Evolutionary conservation across 805 yeast genomes (phyloP), one percentile per base, ranked within the genome.

Genomic region (Candida mattraensis): DNA sequence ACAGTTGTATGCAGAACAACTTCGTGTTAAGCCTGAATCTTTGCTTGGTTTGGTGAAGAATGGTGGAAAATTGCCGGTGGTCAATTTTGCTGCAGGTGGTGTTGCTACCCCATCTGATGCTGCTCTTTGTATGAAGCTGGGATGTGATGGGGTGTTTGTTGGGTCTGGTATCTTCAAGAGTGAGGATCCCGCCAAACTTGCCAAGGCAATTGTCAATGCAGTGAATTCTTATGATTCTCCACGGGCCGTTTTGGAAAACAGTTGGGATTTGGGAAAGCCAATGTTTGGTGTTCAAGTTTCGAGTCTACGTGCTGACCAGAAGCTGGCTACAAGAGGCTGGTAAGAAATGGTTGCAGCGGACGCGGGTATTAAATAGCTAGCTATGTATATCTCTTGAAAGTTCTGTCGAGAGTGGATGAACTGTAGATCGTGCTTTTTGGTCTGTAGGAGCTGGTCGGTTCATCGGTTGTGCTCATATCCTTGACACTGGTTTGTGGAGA

Each of bases 101-200:
- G 82, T 84, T 33, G 93, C 94, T 7, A 82, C 94, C 9, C 94
- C 94, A 21, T 80, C 89, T 7, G 94, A 84, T 60, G 94, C 94
- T 17, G 93, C 93, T 14, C 63, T 85, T 45, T 78, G 86, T 60
- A 84, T 85, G 87, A 83, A 80, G 54, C 62, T 80, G 43, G 87
- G 87, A n/a, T 78, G 83, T 51, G 87, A 81, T 54, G 87, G 87
- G 43, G 83, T 81, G 19, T 81, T 81, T 50, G 87, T 80, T 18
- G 87, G 87, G 13, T 79, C 87, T 4, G 93, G 93, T 17, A 83
- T 83, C 45, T 84, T 83, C 74, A 78, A 79, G 60, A 78, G 87
- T 26, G 67, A 72, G 41, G 73, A 83, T 63, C 91, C 93, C 2
- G 86, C 70, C 52, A 72, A 73, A 56, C 70, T 83, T 49, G 93